A percentile compares a stretch with the other conserved stretches of the same genome.
Conservation (phyloP, 371 early-diverging fungal species). For the Actinomortierella wolfii region DNA sequence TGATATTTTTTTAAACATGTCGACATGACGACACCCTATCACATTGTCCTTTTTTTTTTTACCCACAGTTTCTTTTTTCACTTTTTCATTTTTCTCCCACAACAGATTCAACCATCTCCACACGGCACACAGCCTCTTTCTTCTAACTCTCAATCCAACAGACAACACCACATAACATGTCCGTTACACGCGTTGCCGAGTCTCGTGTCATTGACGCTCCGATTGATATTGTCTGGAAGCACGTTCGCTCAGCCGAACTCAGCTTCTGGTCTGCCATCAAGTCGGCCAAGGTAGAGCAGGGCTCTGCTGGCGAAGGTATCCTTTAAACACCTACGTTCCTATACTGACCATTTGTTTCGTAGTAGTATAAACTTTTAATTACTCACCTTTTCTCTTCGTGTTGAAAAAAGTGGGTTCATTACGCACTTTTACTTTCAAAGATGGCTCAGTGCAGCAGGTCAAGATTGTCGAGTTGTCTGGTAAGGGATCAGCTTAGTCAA, state of each 20-base stretch:
- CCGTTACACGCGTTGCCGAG: constrained; percentile 52
- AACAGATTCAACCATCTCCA: neutral
- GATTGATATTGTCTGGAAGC: constrained; percentile 52
- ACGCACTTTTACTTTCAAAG: constrained; percentile 57
- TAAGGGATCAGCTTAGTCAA: constrained; percentile 6
- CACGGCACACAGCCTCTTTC: constrained; percentile 2
- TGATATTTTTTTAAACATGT: too few species aligned
- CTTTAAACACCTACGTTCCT: too few species aligned
- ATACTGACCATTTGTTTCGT: too few species aligned
- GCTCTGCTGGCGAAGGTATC: constrained; percentile 47
- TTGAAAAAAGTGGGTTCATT: too few species aligned
- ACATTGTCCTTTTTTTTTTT: too few species aligned
- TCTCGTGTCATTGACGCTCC: constrained; percentile 58
- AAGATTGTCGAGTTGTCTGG: constrained; percentile 59
- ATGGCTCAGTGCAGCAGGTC: constrained; percentile 63
- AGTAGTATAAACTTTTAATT: too few species aligned
- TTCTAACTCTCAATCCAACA: neutral
- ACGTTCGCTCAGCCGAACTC: constrained; percentile 50
- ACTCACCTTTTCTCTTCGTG: too few species aligned
- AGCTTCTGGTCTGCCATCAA: constrained; percentile 56
- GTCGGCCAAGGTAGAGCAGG: constrained; percentile 44
- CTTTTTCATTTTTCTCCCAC: neutral
- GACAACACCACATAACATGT: too few species aligned
- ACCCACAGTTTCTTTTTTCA: neutral
- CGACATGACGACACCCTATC: too few species aligned